Base-by-base conservation (phyloP, 306 rosid species). In the Cucurbita ficifolia region DNA sequence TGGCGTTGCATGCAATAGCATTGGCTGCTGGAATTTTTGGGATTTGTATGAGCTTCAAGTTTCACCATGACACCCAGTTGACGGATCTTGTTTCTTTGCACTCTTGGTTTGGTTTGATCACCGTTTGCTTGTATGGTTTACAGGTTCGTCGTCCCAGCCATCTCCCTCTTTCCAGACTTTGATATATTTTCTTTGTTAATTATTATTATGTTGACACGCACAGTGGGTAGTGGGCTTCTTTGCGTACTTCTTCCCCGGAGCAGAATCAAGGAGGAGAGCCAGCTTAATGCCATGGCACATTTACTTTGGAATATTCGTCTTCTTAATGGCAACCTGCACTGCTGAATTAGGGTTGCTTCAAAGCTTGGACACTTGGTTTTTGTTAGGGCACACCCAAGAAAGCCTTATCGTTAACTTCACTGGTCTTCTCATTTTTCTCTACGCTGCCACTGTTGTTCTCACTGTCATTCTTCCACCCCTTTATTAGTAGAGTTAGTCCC, bases 61-160 rank as follows among this genome's bases (percentile, higher is more conserved):
- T 17, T 42, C 80, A 84, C 40, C 64, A 76, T 6, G 86, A 86
- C 4, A 2, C 4, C 0, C 46, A 35, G 55, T 13, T 9, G 2
- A 18, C 72, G 7, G 1, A 87, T 73, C 76, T 89, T 76, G 63
- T 29, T 61, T 80, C 89, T 17, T 79, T 89, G 11, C 97, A 92
- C 57, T 92, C 97, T 60, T 92, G 96, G 94, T 49, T 92, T 4
- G 97, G 97, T 67, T 83, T 89, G 0, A 74, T 79, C 22, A 78
- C 94, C 77, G 74, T 87, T 4, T 89, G 61, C 52, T 60, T 79
- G 1, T 87, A 78, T 70, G 94, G 79, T 40, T 63, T 87, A 12
- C 93, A 89, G 91, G 97, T 91, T 76, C 17, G 11, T 4, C 16
- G 10, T 2, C 42, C 52, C 36, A 50, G 4, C 5, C 5, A 51